Percentiles rank a stretch among this genome's conserved stretches.
These are phyloP conservation scores for Penicillium sp. DNA, from an alignment of 2,329 filamentous ascomycete species.

Conservation along the genomic window DNA sequence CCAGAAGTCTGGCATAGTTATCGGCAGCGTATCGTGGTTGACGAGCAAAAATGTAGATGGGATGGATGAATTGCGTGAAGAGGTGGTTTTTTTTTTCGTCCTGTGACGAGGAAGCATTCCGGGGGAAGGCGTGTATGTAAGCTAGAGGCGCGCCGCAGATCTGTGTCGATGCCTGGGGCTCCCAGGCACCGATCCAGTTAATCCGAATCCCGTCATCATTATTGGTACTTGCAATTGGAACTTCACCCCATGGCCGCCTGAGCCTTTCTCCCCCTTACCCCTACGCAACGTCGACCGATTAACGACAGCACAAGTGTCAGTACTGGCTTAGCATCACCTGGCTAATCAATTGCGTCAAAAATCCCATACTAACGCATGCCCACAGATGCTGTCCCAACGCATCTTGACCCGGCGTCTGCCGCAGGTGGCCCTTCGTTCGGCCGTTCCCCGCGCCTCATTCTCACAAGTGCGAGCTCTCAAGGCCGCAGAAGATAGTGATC, in stretches of 20 bases:
- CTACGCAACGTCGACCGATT: slow-evolving; percentile 23
- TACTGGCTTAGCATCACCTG: slow-evolving; percentile 1
- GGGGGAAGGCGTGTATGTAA: slow-evolving; percentile 37
- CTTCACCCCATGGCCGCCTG: slow-evolving; percentile 29
- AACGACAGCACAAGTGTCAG: slow-evolving; percentile 34
- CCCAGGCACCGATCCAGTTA: slow-evolving; percentile 35
- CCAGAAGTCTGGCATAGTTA: slow-evolving; percentile 51
- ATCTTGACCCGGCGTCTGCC: slow-evolving; percentile 49
- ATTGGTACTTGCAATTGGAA: slow-evolving; percentile 6
- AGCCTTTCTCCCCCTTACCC: slow-evolving; percentile 27
- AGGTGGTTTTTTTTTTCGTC: slow-evolving; percentile 50
- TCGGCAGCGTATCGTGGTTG: slow-evolving; percentile 48
- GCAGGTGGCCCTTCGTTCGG: slow-evolving; percentile 43
- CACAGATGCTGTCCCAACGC: slow-evolving; percentile 52
- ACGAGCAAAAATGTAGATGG: slow-evolving; percentile 36
- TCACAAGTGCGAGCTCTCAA: slow-evolving; percentile 47
- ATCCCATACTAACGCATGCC: slow-evolving; percentile 28
- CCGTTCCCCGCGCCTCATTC: slow-evolving; percentile 48
- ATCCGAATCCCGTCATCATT: slow-evolving; percentile 31
- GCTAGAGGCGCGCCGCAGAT: slow-evolving; percentile 27
- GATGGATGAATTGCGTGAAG: slow-evolving; percentile 42
- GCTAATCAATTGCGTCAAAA: neutral
- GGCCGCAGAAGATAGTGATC: slow-evolving; percentile 46
- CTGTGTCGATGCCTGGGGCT: slow-evolving; percentile 19
- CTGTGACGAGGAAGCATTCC: slow-evolving; percentile 31